Evolutionary conservation across 352 stramenopile genomes (phyloP).

Genomic region (Thalassiosira hispida): DNA sequence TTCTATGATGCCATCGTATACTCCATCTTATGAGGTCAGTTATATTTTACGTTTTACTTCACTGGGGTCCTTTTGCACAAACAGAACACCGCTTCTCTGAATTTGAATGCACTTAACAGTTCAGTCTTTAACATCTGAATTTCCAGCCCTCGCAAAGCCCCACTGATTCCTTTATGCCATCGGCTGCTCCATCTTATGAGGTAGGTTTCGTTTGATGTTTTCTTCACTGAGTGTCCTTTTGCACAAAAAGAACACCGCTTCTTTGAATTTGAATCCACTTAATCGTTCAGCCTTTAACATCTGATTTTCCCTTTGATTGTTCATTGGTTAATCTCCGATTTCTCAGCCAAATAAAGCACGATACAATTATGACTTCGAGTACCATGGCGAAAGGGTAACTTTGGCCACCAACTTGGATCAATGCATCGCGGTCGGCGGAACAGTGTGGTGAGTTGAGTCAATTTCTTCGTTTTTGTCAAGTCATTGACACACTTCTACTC

Average conservation of each 20-base stretch:
- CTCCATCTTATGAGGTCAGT: slow-evolving; percentile 11
- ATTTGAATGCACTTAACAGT: too few species aligned
- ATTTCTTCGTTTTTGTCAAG: too few species aligned
- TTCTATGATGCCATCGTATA: background rate
- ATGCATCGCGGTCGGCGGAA: slow-evolving; percentile 43
- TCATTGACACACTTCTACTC: too few species aligned
- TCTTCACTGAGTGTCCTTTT: background rate
- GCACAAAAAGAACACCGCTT: too few species aligned
- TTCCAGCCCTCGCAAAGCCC: background rate
- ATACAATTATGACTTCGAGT: slow-evolving; percentile 27
- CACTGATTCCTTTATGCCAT: background rate
- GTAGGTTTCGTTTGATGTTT: slow-evolving; percentile 9
- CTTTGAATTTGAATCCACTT: too few species aligned
- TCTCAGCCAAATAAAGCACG: background rate
- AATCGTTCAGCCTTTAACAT: too few species aligned
- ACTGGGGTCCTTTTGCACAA: background rate
- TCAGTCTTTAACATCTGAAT: too few species aligned
- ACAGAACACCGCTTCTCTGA: too few species aligned
- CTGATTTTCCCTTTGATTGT: background rate
- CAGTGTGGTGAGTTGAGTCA: too few species aligned
- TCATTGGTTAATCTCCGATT: too few species aligned
- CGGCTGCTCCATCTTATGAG: background rate
- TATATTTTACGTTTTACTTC: slow-evolving; percentile 8
- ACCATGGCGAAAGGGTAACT: slow-evolving; percentile 43
- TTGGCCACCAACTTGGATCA: slow-evolving; percentile 34